Conservation (phyloP, 2,329 filamentous ascomycete species). For the Claviceps humidiphila region DNA sequence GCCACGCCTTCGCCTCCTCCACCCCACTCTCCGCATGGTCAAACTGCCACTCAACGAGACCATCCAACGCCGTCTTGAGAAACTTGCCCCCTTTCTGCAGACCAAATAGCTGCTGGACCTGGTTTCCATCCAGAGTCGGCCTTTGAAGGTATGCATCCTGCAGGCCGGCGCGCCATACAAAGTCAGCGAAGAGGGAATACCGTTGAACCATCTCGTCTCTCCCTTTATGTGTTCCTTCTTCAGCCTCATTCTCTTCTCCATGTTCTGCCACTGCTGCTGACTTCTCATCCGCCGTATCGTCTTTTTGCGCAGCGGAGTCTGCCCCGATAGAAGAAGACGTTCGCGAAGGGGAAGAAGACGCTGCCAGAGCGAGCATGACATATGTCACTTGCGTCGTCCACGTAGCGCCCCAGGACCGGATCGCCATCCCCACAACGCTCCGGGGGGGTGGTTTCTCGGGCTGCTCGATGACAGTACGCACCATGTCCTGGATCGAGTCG, state of each 20-base stretch:
- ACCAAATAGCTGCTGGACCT: conserved; percentile 7
- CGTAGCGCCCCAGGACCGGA: conserved; percentile 9
- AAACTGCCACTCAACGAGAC: conserved; percentile 9
- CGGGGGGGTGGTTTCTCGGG: neutral
- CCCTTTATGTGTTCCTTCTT: neutral
- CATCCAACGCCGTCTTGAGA: conserved; percentile 4
- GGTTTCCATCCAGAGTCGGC: conserved; percentile 7
- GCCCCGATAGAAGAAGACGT: neutral
- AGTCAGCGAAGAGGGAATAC: conserved; percentile 5
- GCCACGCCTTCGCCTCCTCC: conserved; percentile 8
- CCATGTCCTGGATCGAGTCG: conserved; percentile 3
- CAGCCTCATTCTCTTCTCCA: neutral
- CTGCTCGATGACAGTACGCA: neutral
- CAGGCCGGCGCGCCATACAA: conserved; percentile 3
- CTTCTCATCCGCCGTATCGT: neutral
- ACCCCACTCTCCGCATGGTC: conserved; percentile 4
- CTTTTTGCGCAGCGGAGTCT: no score
- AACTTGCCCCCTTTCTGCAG: conserved; percentile 6
- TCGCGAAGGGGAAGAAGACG: neutral
- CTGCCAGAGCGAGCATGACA: conserved; percentile 1
- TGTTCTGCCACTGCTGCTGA: neutral
- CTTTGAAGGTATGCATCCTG: conserved; percentile 2
- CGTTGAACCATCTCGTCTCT: neutral
- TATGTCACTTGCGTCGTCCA: conserved; percentile 9
- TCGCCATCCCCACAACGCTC: conserved; percentile 8